phyloP scores from a whole-genome alignment of 2,329 filamentous ascomycete species.

The Sphaerostilbella broomeana region DNA sequence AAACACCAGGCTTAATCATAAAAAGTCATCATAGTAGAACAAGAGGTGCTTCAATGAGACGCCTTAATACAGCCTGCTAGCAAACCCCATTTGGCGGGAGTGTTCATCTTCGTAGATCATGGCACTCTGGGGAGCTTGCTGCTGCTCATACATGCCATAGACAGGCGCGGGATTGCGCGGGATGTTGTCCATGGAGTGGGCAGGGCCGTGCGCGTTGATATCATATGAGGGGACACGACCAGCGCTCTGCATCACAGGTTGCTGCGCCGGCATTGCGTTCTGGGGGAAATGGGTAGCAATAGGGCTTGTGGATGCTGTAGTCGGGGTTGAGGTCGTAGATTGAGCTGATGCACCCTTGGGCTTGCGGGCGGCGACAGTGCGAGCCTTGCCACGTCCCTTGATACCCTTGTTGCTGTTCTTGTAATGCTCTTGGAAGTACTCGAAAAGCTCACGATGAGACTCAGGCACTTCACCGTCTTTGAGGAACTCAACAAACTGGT shows the following conservation, averaged over 20 bases:
- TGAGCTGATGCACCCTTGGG: conserved; percentile 20
- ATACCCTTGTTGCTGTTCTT: conserved; percentile 99
- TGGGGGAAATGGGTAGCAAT: conserved; percentile 21
- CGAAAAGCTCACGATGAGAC: conserved; percentile 67
- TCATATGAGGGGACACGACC: conserved; percentile 28
- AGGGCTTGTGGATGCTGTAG: conserved; percentile 12
- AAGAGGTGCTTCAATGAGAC: background rate
- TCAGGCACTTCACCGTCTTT: conserved; percentile 52
- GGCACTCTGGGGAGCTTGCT: conserved; percentile 30
- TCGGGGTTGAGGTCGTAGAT: conserved; percentile 16
- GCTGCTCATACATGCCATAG: conserved; percentile 43
- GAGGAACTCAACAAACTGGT: conserved; percentile 61
- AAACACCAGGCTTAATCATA: background rate
- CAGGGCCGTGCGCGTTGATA: conserved; percentile 24
- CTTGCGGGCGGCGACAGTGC: conserved; percentile 48
- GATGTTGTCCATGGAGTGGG: conserved; percentile 22
- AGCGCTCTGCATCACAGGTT: conserved; percentile 24
- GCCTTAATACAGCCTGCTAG: conserved; percentile 39
- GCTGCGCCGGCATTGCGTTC: conserved; percentile 23
- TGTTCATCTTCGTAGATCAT: conserved; percentile 42
- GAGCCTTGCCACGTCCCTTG: conserved; percentile 86
- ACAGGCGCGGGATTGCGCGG: conserved; percentile 25
- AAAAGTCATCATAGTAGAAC: conserved; percentile 12
- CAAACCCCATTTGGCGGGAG: conserved; percentile 33
- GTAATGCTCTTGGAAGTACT: conserved; percentile 82